Conservation (phyloP, 306 rosid genomes). For the Sindora glabra region DNA sequence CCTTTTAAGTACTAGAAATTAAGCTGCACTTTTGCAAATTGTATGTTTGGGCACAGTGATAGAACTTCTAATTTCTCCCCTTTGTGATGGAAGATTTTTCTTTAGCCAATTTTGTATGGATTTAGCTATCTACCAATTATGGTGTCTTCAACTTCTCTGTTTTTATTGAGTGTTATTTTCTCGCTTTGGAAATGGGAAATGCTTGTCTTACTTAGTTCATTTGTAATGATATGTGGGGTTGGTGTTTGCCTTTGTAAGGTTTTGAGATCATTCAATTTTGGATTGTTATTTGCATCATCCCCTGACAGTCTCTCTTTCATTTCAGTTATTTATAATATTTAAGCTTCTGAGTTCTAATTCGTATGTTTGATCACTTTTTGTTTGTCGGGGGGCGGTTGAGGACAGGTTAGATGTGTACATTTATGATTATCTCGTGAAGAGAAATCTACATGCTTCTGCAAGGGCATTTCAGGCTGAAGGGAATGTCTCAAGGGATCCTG, state of each 20-base stretch:
- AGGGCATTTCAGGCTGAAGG: conserved; percentile 61
- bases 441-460: conserved; percentile 58
- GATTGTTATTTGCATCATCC: background rate
- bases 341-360: background rate
- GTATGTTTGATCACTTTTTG: background rate
- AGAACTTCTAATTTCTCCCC: background rate
- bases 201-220: background rate
- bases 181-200: background rate
- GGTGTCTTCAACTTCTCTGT: background rate
- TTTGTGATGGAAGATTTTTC: too few relatives aligned
- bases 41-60: background rate
- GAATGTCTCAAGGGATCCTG: conserved; percentile 40
- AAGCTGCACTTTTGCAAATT: background rate
- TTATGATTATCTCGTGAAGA: conserved; percentile 60
- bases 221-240: background rate
- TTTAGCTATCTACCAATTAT: background rate
- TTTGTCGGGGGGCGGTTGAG: background rate
- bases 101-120: background rate
- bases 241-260: background rate
- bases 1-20: too few relatives aligned
- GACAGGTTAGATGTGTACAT: conserved; percentile 72
- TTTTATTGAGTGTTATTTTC: background rate
- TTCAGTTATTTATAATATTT: background rate
- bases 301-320: background rate
- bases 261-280: background rate